A percentile compares a stretch with the other conserved stretches of the same genome.
phyloP scores from a whole-genome alignment of 2,329 filamentous ascomycete genomes.

The Penicillium sumatraense region DNA sequence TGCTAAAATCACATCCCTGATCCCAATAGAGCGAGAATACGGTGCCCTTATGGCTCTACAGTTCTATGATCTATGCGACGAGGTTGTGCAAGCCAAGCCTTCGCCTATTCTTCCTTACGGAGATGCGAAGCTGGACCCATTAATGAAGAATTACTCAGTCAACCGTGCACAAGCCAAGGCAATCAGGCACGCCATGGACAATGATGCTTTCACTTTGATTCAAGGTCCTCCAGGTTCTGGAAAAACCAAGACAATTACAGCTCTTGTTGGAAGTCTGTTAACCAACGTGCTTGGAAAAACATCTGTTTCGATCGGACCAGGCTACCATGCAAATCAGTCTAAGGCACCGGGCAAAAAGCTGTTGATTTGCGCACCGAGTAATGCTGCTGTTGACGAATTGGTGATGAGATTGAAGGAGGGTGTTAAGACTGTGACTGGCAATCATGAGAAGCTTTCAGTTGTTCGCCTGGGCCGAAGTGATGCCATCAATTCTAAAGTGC shows the following conservation, averaged over 20 bases:
- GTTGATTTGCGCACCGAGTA: constrained; percentile 96
- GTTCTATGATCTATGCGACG: constrained; percentile 94
- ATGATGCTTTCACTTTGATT: constrained; percentile 95
- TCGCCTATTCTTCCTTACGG: constrained; percentile 84
- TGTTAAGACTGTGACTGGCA: constrained; percentile 76
- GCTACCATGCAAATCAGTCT: constrained; percentile 34
- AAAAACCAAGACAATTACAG: constrained; percentile 97
- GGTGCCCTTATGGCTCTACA: constrained; percentile 87
- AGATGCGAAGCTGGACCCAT: constrained; percentile 70
- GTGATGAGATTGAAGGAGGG: constrained; percentile 90
- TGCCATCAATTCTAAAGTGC: constrained; percentile 85
- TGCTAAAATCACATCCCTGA: constrained; percentile 88
- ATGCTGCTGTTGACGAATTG: constrained; percentile 94
- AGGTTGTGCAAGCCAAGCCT: constrained; percentile 86
- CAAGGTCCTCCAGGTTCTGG: constrained; percentile 96
- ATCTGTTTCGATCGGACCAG: constrained; percentile 52
- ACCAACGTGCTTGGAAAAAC: constrained; percentile 60
- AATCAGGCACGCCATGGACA: constrained; percentile 88
- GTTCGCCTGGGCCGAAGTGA: constrained; percentile 89
- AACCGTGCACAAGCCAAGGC: constrained; percentile 90
- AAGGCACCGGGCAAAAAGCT: constrained; percentile 71
- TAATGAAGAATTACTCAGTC: constrained; percentile 78
- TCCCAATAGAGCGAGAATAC: constrained; percentile 92
- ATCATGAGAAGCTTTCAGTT: constrained; percentile 77
- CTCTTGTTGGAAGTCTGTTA: constrained; percentile 88